Evolutionary conservation across 495 filamentous ascomycete species (phyloP).

Genomic region (Aspergillus sclerotioniger): DNA sequence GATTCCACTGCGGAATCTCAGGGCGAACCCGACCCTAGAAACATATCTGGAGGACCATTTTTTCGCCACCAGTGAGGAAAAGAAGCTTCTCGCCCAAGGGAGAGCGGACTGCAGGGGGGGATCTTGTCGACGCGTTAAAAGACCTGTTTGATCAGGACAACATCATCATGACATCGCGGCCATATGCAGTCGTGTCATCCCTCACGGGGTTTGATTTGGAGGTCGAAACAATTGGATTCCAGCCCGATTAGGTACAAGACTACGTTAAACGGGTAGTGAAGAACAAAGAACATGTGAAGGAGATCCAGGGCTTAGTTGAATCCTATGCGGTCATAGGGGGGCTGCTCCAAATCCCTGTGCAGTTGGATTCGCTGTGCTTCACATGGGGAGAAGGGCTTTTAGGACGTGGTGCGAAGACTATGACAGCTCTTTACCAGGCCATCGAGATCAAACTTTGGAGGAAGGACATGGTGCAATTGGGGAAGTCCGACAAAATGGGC

Average conservation of each 20-base stretch:
- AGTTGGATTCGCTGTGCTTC: slow-evolving; percentile 47
- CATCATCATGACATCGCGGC: slow-evolving; percentile 18
- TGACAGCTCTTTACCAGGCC: slow-evolving; percentile 42
- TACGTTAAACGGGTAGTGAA: slow-evolving; percentile 10
- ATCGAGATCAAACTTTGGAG: slow-evolving; percentile 39
- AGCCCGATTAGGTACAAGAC: slow-evolving; percentile 12
- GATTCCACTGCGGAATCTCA: slow-evolving; percentile 12
- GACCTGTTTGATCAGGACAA: slow-evolving; percentile 8
- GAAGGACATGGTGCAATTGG: slow-evolving; percentile 36
- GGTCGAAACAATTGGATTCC: slow-evolving; percentile 20
- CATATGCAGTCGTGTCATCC: slow-evolving; percentile 9
- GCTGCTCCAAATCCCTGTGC: slow-evolving; percentile 46
- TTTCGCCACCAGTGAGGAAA: not conserved
- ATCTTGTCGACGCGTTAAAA: not conserved
- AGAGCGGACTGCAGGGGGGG: not conserved
- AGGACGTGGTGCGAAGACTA: slow-evolving; percentile 24
- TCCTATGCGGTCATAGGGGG: slow-evolving; percentile 30
- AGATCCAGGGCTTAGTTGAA: slow-evolving; percentile 35
- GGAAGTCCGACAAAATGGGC: slow-evolving; percentile 5
- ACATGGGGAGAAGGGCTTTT: slow-evolving; percentile 30
- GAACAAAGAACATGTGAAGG: slow-evolving; percentile 16
- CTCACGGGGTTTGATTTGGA: slow-evolving; percentile 14
- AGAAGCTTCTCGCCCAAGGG: not conserved
- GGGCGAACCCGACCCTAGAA: slow-evolving; percentile 4
- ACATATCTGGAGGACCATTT: slow-evolving; percentile 3